Conservation (phyloP, 257 asterid genomes). For the Solanum pimpinellifolium region DNA sequence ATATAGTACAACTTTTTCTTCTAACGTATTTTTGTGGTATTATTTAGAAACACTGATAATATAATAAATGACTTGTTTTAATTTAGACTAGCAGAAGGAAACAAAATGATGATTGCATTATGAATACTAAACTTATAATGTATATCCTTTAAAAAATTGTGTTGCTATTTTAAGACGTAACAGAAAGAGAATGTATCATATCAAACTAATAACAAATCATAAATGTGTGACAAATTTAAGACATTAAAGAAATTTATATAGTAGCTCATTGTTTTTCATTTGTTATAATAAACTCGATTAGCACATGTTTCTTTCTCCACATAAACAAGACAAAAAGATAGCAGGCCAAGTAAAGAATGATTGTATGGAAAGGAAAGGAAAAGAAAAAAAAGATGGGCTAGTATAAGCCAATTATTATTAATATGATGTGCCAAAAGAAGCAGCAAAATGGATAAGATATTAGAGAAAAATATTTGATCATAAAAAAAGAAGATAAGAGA, state of each 20-base stretch:
- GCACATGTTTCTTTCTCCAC: background rate
- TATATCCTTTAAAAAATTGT: too few species aligned
- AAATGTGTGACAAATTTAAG: background rate
- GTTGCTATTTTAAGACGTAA: background rate
- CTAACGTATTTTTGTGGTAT: background rate
- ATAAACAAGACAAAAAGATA: background rate
- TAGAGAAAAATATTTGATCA: background rate
- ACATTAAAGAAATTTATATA: background rate
- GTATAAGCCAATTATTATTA: background rate
- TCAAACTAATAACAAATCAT: background rate
- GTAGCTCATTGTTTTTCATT: background rate
- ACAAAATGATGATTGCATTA: background rate
- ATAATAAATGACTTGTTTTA: background rate
- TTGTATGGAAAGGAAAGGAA: background rate
- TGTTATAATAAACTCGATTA: background rate
- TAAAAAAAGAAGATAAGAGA: background rate
- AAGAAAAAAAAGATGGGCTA: background rate
- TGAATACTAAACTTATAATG: background rate
- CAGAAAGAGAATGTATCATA: background rate
- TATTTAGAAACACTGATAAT: background rate
- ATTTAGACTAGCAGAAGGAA: background rate
- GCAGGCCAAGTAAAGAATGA: background rate
- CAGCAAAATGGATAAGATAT: background rate
- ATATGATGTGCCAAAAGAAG: background rate
- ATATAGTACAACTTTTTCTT: background rate